Base-by-base conservation (phyloP, 345 rosid species). In the Gossypioides kirkii region DNA sequence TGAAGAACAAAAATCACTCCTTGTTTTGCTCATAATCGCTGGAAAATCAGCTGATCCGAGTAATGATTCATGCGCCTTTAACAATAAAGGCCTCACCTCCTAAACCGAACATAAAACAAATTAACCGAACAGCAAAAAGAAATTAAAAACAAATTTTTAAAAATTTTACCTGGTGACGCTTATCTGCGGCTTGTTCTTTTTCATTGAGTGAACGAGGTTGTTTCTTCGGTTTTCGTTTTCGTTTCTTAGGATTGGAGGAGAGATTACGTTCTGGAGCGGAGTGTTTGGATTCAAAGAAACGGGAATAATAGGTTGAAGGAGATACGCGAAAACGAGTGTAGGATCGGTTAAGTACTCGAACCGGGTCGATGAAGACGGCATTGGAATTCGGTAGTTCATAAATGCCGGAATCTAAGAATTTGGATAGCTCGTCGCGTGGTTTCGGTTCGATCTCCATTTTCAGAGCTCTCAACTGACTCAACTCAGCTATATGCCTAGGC, bases 221-320 rank as follows among this genome's bases (percentile, higher is more conserved):
- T 70, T 74, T 76, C 73, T 82, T 55, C 77, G 62, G 72, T 70
- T 86, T 91, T 32, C 91, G 83, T 77, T 87, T 94, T 53, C 94
- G 85, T 63, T 87, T 89, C 69, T 54, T 87, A 20, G 82, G 69
- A 76, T 61, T 69, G 52, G 89, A 47, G 52, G 52, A 38, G 23
- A 64, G 67, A 13, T 16, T 41, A 23, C 73, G 36, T 60, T 80
- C 82, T 53, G 1, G 45, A 26, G 52, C 75, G 69, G 61, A 66
- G 73, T 12, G 72, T 16, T 77, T 77, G 73, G 88, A 25, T 66
- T 74, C 82, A 78, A 94, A 87, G 88, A 77, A 87, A 16, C 98
- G 98, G 72, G 94, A 80, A 77, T 94, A 90, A 83, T 94, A 91
- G 25, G 80, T 77, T 52, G 89, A 85, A 10, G 93, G 86, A 32